A percentile compares a stretch with the other conserved stretches of the same genome.
These are phyloP conservation scores for Xylaria digitata DNA, from an alignment of 2,329 filamentous ascomycete genomes.

Conservation along the genomic window DNA sequence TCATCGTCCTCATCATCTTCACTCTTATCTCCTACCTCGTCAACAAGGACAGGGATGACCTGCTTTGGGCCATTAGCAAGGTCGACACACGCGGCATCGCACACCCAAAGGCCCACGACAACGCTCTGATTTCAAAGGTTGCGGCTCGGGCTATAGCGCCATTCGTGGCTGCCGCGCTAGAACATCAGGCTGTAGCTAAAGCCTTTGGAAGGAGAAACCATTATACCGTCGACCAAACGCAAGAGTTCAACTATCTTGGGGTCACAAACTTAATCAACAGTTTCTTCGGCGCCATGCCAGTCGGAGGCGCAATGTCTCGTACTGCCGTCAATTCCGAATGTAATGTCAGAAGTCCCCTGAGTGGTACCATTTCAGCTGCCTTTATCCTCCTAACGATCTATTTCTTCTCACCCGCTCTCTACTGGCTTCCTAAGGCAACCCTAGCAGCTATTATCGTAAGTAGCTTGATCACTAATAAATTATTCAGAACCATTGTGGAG, in stretches of 20 bases:
- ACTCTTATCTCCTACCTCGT: conserved; percentile 72
- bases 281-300: conserved; percentile 72
- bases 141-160: conserved; percentile 67
- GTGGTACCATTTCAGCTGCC: conserved; percentile 69
- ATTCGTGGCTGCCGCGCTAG: conserved; percentile 69
- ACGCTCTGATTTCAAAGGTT: conserved; percentile 63
- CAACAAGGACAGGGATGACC: conserved; percentile 63
- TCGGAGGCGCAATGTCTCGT: conserved; percentile 74
- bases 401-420: conserved; percentile 68
- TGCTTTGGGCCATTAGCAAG: conserved; percentile 68
- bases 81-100: conserved; percentile 67
- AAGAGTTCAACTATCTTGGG: conserved; percentile 73
- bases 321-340: conserved; percentile 75
- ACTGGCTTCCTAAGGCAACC: conserved; percentile 75
- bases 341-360: conserved; percentile 70
- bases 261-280: conserved; percentile 72
- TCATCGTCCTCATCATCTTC: conserved; percentile 69
- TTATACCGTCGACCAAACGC: conserved; percentile 72
- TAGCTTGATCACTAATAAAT: conserved; percentile 22
- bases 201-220: conserved; percentile 71
- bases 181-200: conserved; percentile 73
- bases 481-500: conserved; percentile 13
- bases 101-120: conserved; percentile 60
- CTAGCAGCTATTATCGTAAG: conserved; percentile 70
- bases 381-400: conserved; percentile 72